These are phyloP conservation scores for Butyriboletus appendiculatus DNA, from an alignment of 1,284 basidiomycete species.

Conservation along the genomic window DNA sequence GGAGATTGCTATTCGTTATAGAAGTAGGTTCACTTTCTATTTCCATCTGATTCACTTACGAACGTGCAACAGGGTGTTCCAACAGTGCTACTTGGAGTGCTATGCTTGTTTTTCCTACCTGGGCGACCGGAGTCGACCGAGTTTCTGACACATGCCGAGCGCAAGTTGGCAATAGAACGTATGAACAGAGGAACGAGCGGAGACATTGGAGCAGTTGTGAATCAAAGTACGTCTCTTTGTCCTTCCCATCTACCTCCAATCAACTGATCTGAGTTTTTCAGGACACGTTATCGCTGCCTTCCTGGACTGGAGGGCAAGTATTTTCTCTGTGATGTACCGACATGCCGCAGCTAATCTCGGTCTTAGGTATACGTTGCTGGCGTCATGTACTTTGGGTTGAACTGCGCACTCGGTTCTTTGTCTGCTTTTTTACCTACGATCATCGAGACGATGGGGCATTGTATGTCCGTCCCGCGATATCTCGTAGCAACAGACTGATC, in stretches of 20 bases:
- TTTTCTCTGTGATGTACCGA: neutral
- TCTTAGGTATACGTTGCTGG: slow-evolving; percentile 61
- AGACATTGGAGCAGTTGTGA: slow-evolving; percentile 68
- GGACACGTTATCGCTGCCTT: slow-evolving; percentile 67
- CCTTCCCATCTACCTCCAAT: neutral
- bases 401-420: slow-evolving; percentile 76
- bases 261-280: slow-evolving; percentile 23
- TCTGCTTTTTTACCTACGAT: slow-evolving; percentile 87
- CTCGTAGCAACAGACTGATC: neutral
- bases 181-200: slow-evolving; percentile 70
- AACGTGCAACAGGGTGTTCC: slow-evolving; percentile 54
- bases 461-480: slow-evolving; percentile 31
- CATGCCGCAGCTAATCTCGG: neutral
- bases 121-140: slow-evolving; percentile 75
- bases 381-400: slow-evolving; percentile 77
- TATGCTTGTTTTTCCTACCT: slow-evolving; percentile 69
- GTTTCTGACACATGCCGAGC: slow-evolving; percentile 72
- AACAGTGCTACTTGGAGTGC: slow-evolving; percentile 64
- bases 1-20: slow-evolving; percentile 76
- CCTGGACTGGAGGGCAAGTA: slow-evolving; percentile 67
- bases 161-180: slow-evolving; percentile 70
- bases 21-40: slow-evolving; percentile 47
- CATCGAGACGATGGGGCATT: slow-evolving; percentile 68
- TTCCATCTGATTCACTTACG: neutral
- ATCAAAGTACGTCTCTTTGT: slow-evolving; percentile 48